Evolutionary conservation across 768 basidiomycete genomes (phyloP), one percentile per base, ranked within the genome.

Genomic region (Asterophora lycoperdoides): DNA sequence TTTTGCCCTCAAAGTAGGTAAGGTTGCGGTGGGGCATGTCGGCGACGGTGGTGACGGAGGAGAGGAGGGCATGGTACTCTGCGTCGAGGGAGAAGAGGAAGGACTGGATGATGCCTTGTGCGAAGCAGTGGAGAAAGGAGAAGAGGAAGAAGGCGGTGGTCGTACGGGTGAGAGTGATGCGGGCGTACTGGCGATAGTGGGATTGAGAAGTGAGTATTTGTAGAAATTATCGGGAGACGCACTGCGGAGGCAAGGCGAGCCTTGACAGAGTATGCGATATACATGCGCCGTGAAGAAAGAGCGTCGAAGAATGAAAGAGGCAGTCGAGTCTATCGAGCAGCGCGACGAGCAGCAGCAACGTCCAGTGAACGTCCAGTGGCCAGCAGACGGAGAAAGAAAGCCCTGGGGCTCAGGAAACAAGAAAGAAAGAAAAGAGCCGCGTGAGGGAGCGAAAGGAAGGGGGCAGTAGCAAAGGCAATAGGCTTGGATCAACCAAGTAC

Each of bases 71-170:
- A 43, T 60, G 57, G 53, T 73, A 74, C 20, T 70, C 59, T 6
- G 67, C 56, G 55, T 83, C 79, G 56, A 75, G 51, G 17, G 65
- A 66, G 58, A 68, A 76, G 9, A 80, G 67, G 14, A 77, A 61
- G 1, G 77, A 71, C 56, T 78, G 78, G 30, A 80, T 62, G 46
- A 76, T 61, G 48, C 75, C 79, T 50, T 80, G 79, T 8, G 72
- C 62, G 41, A 80, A 70, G 56, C 77, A 81, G 54, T 76, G 72
- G 39, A 78, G 14, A 47, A 80, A 66, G 33, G 70, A 72, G 52
- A 80, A 71, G 18, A 78, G 49, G 56, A 81, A 76, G 64, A 81
- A 83, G 0, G 70, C 60, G 28, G 68, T 60, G n/a, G 73, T 72
- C 51, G 64, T 56, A 13, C 65, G 64, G 50, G 66, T 73, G 29